Evolutionary conservation across 2,329 filamentous ascomycete genomes (phyloP).

Genomic region (Lasiodiplodia sp.): DNA sequence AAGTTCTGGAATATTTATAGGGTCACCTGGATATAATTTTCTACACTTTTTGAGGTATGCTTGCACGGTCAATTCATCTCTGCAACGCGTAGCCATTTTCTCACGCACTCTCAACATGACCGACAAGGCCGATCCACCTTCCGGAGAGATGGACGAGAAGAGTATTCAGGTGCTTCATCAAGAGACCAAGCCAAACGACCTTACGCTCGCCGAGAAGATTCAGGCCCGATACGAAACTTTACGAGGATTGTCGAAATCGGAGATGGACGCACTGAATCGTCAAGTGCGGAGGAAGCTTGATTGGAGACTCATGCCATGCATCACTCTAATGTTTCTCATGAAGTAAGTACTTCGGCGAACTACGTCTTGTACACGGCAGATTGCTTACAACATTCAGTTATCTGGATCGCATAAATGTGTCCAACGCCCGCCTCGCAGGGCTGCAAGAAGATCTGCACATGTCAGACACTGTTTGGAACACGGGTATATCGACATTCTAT

Average conservation of each 20-base stretch:
- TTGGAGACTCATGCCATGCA: slow-evolving; percentile 41
- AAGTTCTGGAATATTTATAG: too few species aligned
- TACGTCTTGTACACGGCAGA: slow-evolving; percentile 32
- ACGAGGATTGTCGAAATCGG: not conserved
- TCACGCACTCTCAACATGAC: too few species aligned
- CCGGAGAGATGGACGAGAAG: too few species aligned
- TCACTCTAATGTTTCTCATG: slow-evolving; percentile 44
- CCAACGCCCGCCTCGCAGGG: slow-evolving; percentile 43
- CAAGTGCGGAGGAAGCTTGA: slow-evolving; percentile 39
- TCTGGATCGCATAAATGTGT: slow-evolving; percentile 39
- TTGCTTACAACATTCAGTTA: slow-evolving; percentile 22
- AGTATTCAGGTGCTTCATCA: too few species aligned
- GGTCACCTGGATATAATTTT: too few species aligned
- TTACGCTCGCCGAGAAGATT: too few species aligned
- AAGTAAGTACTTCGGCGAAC: slow-evolving; percentile 33
- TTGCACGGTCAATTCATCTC: too few species aligned
- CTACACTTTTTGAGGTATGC: too few species aligned
- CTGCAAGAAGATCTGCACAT: slow-evolving; percentile 43
- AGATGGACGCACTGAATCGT: slow-evolving; percentile 36
- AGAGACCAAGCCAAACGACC: too few species aligned
- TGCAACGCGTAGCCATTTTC: too few species aligned
- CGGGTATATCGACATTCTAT: slow-evolving; percentile 38
- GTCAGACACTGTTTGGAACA: slow-evolving; percentile 43
- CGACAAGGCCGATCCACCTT: too few species aligned
- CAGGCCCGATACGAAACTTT: too few species aligned